Base-by-base conservation (phyloP, 257 asterid genomes). In the Datura wrightii region DNA sequence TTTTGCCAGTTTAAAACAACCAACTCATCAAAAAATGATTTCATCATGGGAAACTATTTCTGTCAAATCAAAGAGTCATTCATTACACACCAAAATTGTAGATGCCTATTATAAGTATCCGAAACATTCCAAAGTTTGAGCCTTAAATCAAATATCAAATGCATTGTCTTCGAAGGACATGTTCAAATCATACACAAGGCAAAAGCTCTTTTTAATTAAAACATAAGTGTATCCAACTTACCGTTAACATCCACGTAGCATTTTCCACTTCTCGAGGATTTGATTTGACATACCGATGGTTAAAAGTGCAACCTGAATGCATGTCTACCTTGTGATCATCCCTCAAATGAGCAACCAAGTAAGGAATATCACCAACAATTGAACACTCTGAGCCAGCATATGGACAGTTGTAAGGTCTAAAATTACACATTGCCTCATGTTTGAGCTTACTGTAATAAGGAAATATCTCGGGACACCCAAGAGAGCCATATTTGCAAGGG, bases 201-300 rank as follows among this genome's bases (percentile, higher is more conserved):
- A 15, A 67, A 67, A 0, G 9, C 18, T 41, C 9, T 16, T 18
- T 18, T 70, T 42, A 67, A 18, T 69, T 70, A 4, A 70, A 42
- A 41, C 52, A 67, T 67, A 18, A 18, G 10, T 67, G 78, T 15
- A 70, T 70, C 55, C 76, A 58, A 85, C 93, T 84, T 79, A 91
- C 93, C 42, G 93, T 92, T 63, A 92, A 89, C 94, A 89, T 91
- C 94, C 94, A 91, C 3, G 93, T 90, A 55, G 92, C 94, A 36
- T 91, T 91, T 83, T 91, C 94, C 11, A 91, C 91, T 34, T 89
- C 91, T 44, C 91, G 86, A 10, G 94, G 93, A 83, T 91, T 91
- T 14, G 94, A 89, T 84, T 91, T 91, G 34, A 90, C 94, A 24
- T 91, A 91, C 42, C 94, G 91, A 85, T 91, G 94, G 50, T 90